These are phyloP conservation scores for Choricystis sp. DNA, from an alignment of 139 green algal species.

Conservation along the genomic window DNA sequence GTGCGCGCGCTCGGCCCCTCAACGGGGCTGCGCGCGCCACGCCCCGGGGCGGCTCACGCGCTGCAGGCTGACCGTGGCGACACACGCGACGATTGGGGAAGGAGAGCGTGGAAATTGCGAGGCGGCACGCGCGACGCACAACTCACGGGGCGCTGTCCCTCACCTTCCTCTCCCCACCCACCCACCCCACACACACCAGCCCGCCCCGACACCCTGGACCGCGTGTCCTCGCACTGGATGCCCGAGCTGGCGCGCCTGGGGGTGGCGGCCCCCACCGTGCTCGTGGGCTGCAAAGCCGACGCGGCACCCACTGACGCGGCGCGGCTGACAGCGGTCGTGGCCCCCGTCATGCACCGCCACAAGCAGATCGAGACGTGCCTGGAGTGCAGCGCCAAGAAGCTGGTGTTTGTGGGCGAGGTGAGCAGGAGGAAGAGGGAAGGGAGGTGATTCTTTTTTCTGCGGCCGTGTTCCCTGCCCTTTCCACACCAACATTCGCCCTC, in stretches of 20 bases:
- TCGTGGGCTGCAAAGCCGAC: constrained; percentile 60
- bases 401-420: constrained; percentile 41
- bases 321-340: constrained; percentile 30
- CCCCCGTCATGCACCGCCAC: constrained; percentile 38
- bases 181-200: constrained; percentile 6
- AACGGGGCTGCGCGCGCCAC: too few relatives aligned
- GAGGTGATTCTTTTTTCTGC: too few relatives aligned
- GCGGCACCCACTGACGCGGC: constrained; percentile 31
- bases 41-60: too few relatives aligned
- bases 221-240: constrained; percentile 45
- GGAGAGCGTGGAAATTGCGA: too few relatives aligned
- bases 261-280: constrained; percentile 35
- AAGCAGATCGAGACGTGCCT: constrained; percentile 71
- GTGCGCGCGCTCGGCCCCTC: neutral
- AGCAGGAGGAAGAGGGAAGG: too few relatives aligned
- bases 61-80: too few relatives aligned
- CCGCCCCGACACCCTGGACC: constrained; percentile 26
- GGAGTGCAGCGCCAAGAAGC: constrained; percentile 61
- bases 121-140: too few relatives aligned
- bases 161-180: too few relatives aligned
- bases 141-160: neutral
- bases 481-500: too few relatives aligned
- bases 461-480: too few relatives aligned
- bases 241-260: constrained; percentile 39
- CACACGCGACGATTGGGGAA: too few relatives aligned